Conservation (phyloP, 2,329 filamentous ascomycete genomes). For the Fusarium nelsonii region DNA sequence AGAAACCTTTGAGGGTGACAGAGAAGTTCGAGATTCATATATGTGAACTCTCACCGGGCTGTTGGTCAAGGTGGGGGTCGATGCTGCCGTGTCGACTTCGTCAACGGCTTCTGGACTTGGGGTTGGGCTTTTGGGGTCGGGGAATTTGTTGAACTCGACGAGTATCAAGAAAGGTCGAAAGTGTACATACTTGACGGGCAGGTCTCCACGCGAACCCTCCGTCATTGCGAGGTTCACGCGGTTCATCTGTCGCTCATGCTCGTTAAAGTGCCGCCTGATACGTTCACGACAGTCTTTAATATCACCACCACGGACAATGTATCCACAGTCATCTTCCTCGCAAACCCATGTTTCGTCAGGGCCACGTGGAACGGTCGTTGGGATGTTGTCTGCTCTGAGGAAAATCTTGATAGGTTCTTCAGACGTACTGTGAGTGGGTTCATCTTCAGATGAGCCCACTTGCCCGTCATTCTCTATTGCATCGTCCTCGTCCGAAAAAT, state of each 20-base stretch:
- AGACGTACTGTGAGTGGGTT: constrained; percentile 20
- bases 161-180: constrained; percentile 53
- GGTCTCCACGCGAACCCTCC: constrained; percentile 65
- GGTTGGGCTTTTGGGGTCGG: not conserved
- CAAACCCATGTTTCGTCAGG: constrained; percentile 76
- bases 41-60: constrained; percentile 10
- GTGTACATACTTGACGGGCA: constrained; percentile 68
- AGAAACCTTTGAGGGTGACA: constrained; percentile 19
- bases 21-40: constrained; percentile 7
- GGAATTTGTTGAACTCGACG: constrained; percentile 42
- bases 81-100: constrained; percentile 1
- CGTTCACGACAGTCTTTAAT: constrained; percentile 65
- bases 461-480: constrained; percentile 50
- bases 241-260: constrained; percentile 69
- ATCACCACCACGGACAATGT: constrained; percentile 73
- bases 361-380: constrained; percentile 63
- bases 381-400: constrained; percentile 63
- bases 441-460: constrained; percentile 39
- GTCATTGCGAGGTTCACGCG: constrained; percentile 66
- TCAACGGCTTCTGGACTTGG: not conserved
- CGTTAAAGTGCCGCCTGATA: constrained; percentile 70
- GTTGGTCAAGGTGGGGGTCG: constrained; percentile 14
- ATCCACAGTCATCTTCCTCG: constrained; percentile 71
- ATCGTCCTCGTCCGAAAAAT: constrained; percentile 50
- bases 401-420: constrained; percentile 57